A percentile compares a stretch with the other conserved stretches of the same genome.
phyloP scores from a whole-genome alignment of 2,329 filamentous ascomycete species.

The Coniochaeta hoffmannii region DNA sequence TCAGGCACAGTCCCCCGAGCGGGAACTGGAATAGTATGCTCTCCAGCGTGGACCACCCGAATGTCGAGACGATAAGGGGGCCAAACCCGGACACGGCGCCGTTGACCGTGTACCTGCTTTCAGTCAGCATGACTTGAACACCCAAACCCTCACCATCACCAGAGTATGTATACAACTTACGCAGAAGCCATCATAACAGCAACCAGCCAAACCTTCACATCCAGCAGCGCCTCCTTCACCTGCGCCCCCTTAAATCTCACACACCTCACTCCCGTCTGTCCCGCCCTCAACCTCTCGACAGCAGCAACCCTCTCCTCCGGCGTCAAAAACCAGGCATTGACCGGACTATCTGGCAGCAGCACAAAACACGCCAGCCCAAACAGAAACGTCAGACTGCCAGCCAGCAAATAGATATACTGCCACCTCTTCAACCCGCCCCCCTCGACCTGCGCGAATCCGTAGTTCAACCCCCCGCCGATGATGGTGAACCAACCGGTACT shows the following conservation, averaged over 20 bases:
- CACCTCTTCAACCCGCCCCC: slow-evolving; percentile 48
- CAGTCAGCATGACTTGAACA: background rate
- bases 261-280: slow-evolving; percentile 57
- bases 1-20: slow-evolving; percentile 59
- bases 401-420: slow-evolving; percentile 66
- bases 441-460: slow-evolving; percentile 57
- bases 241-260: slow-evolving; percentile 52
- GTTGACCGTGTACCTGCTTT: slow-evolving; percentile 55
- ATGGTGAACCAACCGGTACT: slow-evolving; percentile 53
- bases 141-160: background rate
- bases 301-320: slow-evolving; percentile 55
- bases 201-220: slow-evolving; percentile 57
- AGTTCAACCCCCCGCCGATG: slow-evolving; percentile 57
- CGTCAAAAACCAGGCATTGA: slow-evolving; percentile 61
- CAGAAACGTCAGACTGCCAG: slow-evolving; percentile 54
- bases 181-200: slow-evolving; percentile 62
- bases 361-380: slow-evolving; percentile 59
- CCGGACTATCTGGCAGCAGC: slow-evolving; percentile 58
- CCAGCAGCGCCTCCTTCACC: slow-evolving; percentile 48
- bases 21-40: slow-evolving; percentile 71
- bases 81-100: slow-evolving; percentile 65
- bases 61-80: slow-evolving; percentile 64
- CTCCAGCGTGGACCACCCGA: slow-evolving; percentile 56
- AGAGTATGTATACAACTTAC: slow-evolving; percentile 17
- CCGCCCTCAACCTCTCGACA: slow-evolving; percentile 53